Evolutionary conservation across 306 rosid genomes (phyloP).

Genomic region (Glycine soja): DNA sequence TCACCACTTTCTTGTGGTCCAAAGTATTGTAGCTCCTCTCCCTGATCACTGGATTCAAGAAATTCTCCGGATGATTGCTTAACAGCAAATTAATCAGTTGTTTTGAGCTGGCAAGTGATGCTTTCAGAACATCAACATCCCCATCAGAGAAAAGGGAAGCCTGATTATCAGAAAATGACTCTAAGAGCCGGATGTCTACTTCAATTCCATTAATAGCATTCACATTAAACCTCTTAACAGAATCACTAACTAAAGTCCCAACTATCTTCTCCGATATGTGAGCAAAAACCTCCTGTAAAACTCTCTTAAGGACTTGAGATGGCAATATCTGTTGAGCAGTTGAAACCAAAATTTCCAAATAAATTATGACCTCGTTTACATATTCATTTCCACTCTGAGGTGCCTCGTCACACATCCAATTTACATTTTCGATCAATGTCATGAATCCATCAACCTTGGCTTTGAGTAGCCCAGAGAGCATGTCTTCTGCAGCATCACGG

Average conservation of each 20-base stretch:
- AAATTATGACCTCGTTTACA: constrained; percentile 87
- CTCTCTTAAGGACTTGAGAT: constrained; percentile 85
- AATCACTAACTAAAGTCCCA: constrained; percentile 75
- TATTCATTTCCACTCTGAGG: constrained; percentile 85
- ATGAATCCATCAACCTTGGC: constrained; percentile 78
- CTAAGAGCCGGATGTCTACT: constrained; percentile 80
- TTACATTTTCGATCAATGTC: constrained; percentile 83
- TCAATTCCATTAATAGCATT: constrained; percentile 82
- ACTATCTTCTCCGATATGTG: constrained; percentile 88
- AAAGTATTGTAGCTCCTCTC: constrained; percentile 87
- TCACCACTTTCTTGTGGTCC: constrained; percentile 84
- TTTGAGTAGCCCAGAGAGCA: constrained; percentile 65
- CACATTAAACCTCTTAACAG: constrained; percentile 80
- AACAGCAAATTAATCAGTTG: constrained; percentile 82
- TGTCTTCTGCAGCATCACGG: constrained; percentile 90
- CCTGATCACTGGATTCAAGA: constrained; percentile 90
- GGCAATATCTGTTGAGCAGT: constrained; percentile 98
- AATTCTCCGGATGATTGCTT: constrained; percentile 94
- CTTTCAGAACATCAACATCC: constrained; percentile 76
- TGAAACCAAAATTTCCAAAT: constrained; percentile 93
- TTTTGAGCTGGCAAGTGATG: constrained; percentile 77
- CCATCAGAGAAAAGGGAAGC: constrained; percentile 74
- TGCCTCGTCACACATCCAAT: constrained; percentile 89
- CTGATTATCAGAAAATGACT: constrained; percentile 93
- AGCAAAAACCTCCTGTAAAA: constrained; percentile 80